Base-by-base conservation (phyloP, 1,284 basidiomycete species). In the Termitomyces sp. region DNA sequence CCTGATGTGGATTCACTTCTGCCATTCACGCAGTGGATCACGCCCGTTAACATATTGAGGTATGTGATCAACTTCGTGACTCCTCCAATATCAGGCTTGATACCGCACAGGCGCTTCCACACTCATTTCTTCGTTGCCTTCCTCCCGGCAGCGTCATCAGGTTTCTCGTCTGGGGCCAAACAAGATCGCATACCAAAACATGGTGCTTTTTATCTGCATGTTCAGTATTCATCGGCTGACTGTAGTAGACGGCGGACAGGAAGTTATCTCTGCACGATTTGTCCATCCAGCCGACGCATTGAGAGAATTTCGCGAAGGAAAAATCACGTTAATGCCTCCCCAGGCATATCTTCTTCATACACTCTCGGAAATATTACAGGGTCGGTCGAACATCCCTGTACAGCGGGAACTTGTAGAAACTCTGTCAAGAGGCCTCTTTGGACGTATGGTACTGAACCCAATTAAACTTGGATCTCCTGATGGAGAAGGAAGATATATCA, bases 21-120 rank as follows among this genome's bases (percentile, higher is more conserved):
- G 17, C 83, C 83, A 2, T 86, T 89, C 66, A 86, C 85, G 1
- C 74, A 82, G 61, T 89, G 86, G 86, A 75, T 86, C 50, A 87
- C 86, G 2, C 86, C 86, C 13, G 65, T 68, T 3, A 74, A 70
- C 31, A 62, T 70, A 19, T 77, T 80, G 40, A 75, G 79, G 86
- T 83, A 62, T 58, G 70, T 57, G n/a, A n/a, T 34, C 30, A 45
- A 31, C 12, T 12, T 31, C 41, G n/a, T 44, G 21, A 24, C 21
- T 6, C 12, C 17, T 36, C 8, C 6, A 21, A 30, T 30, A 36
- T 28, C 40, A 38, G 38, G 38, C 39, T 34, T 54, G 46, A 41
- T 53, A 39, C 36, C 9, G 44, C 3, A 12, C 58, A 87, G 86
- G 54, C 83, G 86, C 3, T 88, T 87, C 67, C 80, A 81, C 59